Evolutionary conservation across 306 rosid genomes (phyloP).

Genomic region (Sicyos baderoa): DNA sequence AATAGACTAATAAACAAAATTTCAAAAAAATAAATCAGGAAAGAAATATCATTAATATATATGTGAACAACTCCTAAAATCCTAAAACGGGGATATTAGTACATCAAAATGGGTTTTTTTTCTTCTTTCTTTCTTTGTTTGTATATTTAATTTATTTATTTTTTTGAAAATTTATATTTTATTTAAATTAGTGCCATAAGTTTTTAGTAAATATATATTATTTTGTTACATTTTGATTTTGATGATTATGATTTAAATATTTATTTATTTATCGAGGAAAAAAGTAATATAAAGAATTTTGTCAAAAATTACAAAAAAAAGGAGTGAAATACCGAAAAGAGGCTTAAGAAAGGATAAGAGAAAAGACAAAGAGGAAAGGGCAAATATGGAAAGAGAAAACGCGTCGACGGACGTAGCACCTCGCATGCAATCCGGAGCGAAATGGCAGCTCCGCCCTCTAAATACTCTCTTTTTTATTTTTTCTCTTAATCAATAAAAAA

Average conservation of each 20-base stretch:
- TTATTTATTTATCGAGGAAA: too few relatives aligned
- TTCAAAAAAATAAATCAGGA: neutral
- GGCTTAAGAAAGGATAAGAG: neutral
- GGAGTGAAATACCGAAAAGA: neutral
- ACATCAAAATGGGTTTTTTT: neutral
- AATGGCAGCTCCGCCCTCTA: slow-evolving; percentile 54
- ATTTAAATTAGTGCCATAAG: too few relatives aligned
- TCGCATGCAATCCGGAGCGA: slow-evolving; percentile 73
- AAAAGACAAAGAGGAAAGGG: neutral
- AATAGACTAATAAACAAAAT: neutral
- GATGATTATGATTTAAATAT: too few relatives aligned
- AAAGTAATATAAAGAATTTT: too few relatives aligned
- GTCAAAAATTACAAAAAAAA: neutral
- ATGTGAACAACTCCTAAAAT: neutral
- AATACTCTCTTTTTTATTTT: slow-evolving; percentile 5
- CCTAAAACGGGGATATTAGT: neutral
- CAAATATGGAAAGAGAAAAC: slow-evolving; percentile 30
- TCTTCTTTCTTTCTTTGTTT: too few relatives aligned
- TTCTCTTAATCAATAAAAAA: neutral
- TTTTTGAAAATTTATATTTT: too few relatives aligned
- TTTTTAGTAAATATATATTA: too few relatives aligned
- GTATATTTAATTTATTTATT: too few relatives aligned
- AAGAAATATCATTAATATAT: neutral
- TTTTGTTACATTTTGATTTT: too few relatives aligned
- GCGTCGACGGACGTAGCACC: slow-evolving; percentile 44